Evolutionary conservation across 331 rosid genomes (phyloP), one percentile per base, ranked within the genome.

Genomic region (Rhamnella rubrinervis): DNA sequence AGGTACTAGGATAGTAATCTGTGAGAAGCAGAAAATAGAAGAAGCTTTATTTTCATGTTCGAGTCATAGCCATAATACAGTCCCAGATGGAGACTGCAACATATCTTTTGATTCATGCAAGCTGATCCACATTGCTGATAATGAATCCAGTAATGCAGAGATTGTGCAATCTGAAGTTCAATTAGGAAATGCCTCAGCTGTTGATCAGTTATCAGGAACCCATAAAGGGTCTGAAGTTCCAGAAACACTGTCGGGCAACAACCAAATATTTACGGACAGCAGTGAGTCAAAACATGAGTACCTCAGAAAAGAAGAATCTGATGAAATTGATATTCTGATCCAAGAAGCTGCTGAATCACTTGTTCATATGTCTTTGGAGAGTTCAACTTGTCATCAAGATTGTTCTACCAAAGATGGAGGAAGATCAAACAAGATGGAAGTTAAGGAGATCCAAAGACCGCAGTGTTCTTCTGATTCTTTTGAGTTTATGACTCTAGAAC

Each of bases 271-370:
- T 21, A 67, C 76, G 1, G 71, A 73, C 72, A 68, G 67, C 67
- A 78, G 63, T 50, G 73, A 78, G 66, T 19, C 62, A 40, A 73
- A 61, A 38, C 65, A 78, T 31, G 69, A 71, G 59, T 53, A 47
- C 71, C 5, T 53, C 26, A 14, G 38, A 38, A 25, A 75, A 9
- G 78, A 64, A 61, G 89, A 77, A 44, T 73, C 69, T 35, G 63
- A 78, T 55, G 77, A 74, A 73, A 15, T 72, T 23, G 68, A 82
- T 63, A 47, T 37, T 63, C 73, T 67, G 70, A 63, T 80, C 63
- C 76, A 21, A 59, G 63, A 63, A 72, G 90, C 85, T 14, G 93
- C 88, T 12, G 79, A 75, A 72, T 74, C 85, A 21, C 87, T 83
- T 59, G 0, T 83, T 1, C 37, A 67, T 46, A 72, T 87, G 23